A percentile compares a stretch with the other conserved stretches of the same genome.
Evolutionary conservation across 148 eudicot genomes (phyloP).

Genomic region (Amaranthus cruentus): DNA sequence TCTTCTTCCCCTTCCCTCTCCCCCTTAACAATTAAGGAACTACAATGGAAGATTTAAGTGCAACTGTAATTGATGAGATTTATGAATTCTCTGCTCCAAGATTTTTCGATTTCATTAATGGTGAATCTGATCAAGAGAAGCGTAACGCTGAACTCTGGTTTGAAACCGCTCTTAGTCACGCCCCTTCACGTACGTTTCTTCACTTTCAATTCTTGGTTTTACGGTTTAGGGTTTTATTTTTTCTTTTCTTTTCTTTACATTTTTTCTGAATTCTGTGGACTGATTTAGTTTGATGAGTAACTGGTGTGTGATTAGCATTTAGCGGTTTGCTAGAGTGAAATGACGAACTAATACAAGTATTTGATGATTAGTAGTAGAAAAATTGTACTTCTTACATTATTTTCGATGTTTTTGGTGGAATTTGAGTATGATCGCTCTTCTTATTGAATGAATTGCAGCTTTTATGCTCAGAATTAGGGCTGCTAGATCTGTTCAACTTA

Average conservation of each 20-base stretch:
- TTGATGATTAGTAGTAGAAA: neutral
- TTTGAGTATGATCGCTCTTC: constrained; percentile 16
- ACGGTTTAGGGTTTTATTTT: neutral
- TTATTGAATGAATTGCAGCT: constrained; percentile 42
- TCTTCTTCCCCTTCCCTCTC: neutral
- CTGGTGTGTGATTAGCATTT: no score
- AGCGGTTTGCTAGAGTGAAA: neutral
- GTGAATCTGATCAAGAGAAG: constrained; percentile 59
- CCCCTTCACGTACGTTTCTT: constrained; percentile 77
- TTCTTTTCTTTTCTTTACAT: neutral
- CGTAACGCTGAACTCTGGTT: constrained; percentile 79
- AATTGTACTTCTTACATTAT: neutral
- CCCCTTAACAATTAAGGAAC: neutral
- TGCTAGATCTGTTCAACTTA: constrained; percentile 53
- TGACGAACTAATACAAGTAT: neutral
- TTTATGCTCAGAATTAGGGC: constrained; percentile 76
- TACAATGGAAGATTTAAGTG: neutral
- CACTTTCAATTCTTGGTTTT: neutral
- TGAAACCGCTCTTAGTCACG: constrained; percentile 50
- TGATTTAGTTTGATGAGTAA: neutral
- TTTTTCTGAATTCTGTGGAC: neutral
- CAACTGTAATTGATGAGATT: constrained; percentile 46
- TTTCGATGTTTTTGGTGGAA: neutral
- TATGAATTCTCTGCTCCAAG: constrained; percentile 84
- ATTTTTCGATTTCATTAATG: constrained; percentile 65